Conservation (phyloP, 768 basidiomycete species). For the Suillus tomentosus region DNA sequence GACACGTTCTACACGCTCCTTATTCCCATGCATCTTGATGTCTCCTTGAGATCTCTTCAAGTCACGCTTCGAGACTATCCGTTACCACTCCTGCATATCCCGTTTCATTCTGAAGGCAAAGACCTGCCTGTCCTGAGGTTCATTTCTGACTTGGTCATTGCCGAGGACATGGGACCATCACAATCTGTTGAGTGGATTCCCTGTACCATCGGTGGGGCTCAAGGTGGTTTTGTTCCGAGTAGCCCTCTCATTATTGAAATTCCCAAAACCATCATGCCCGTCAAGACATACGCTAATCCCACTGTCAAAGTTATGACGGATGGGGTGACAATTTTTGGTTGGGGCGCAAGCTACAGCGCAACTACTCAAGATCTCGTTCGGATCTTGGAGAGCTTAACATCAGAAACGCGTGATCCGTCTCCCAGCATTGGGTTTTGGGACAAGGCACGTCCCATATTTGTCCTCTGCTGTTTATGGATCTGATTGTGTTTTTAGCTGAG, state of each 20-base stretch:
- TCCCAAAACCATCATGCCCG: constrained; percentile 93
- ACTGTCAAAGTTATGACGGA: constrained; percentile 65
- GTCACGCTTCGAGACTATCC: constrained; percentile 85
- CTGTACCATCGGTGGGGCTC: constrained; percentile 61
- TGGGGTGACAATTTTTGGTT: constrained; percentile 72
- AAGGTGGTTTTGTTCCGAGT: constrained; percentile 53
- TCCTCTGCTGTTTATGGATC: constrained; percentile 7
- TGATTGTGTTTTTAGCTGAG: constrained; percentile 51
- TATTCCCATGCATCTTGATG: constrained; percentile 77
- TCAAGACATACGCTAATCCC: constrained; percentile 88
- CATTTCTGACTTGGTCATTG: constrained; percentile 79
- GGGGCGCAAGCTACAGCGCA: constrained; percentile 88
- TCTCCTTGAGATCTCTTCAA: constrained; percentile 61
- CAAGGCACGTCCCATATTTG: constrained; percentile 52
- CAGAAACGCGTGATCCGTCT: constrained; percentile 77
- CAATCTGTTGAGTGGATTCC: constrained; percentile 72
- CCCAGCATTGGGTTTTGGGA: constrained; percentile 94
- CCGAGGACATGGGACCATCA: constrained; percentile 78
- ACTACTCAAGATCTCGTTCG: constrained; percentile 86
- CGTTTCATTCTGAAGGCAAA: constrained; percentile 40
- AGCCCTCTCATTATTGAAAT: constrained; percentile 59
- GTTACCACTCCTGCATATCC: constrained; percentile 78
- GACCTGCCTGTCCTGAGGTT: constrained; percentile 56
- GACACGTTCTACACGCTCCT: constrained; percentile 78
- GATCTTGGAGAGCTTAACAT: constrained; percentile 78